Conservation (phyloP, 208 protist genomes). For the Borovskyia barvae region DNA sequence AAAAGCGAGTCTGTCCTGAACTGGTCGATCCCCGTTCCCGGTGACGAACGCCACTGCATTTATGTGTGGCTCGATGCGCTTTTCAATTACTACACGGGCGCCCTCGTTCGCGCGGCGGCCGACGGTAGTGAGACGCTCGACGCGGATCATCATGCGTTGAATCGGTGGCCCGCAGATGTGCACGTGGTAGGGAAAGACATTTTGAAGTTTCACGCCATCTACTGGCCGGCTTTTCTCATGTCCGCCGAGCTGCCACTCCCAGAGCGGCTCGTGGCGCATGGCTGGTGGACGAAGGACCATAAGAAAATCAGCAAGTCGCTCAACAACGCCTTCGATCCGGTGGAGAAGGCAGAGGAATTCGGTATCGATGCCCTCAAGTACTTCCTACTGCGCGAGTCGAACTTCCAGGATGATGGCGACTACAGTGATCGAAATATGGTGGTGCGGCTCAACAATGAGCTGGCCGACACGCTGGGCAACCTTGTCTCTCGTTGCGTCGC, state of each 20-base stretch:
- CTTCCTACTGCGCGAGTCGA: constrained; percentile 95
- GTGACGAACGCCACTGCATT: constrained; percentile 94
- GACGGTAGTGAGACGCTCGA: constrained; percentile 44
- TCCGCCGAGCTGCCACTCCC: constrained; percentile 93
- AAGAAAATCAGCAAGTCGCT: constrained; percentile 97
- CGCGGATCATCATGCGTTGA: constrained; percentile 37
- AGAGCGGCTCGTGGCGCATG: constrained; percentile 90
- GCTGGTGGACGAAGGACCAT: constrained; percentile 95
- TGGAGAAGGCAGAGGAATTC: constrained; percentile 80
- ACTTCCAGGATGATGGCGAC: constrained; percentile 95
- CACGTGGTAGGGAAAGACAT: constrained; percentile 99
- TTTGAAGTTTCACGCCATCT: constrained; percentile 98
- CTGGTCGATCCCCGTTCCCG: constrained; percentile 98
- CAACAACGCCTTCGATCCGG: constrained; percentile 96
- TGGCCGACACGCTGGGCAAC: constrained; percentile 95
- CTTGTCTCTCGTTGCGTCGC: constrained; percentile 85
- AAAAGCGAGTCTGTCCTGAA: constrained; percentile 74
- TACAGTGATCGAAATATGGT: constrained; percentile 92
- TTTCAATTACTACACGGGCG: constrained; percentile 98
- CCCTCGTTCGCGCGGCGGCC: constrained; percentile 35
- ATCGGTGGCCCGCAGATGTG: constrained; percentile 81
- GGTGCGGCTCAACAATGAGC: constrained; percentile 88
- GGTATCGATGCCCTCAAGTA: constrained; percentile 94
- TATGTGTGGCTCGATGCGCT: constrained; percentile 99
- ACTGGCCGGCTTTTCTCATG: constrained; percentile 99